A percentile compares a stretch with the other conserved stretches of the same genome.
Conservation (phyloP, 2,329 filamentous ascomycete genomes). For the Calonectria pauciramosa region DNA sequence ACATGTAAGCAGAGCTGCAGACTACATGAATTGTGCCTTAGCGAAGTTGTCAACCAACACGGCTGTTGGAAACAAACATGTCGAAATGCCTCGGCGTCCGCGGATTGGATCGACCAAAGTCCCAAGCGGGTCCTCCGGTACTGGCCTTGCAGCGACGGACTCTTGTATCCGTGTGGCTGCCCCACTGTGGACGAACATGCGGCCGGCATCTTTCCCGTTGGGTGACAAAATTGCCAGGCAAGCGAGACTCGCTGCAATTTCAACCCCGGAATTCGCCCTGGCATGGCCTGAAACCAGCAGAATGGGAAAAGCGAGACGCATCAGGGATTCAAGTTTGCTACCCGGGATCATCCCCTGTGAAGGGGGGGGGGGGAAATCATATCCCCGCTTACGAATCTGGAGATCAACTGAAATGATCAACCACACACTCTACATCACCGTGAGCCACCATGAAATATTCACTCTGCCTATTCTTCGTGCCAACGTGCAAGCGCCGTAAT, state of each 20-base stretch:
- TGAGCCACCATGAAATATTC: not conserved
- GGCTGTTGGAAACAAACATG: too few species aligned
- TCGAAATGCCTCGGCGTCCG: not conserved
- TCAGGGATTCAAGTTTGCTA: not conserved
- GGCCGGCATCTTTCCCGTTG: not conserved
- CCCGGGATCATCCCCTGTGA: not conserved
- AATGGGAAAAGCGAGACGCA: not conserved
- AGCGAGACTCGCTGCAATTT: not conserved
- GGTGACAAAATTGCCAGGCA: not conserved
- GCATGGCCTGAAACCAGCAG: not conserved
- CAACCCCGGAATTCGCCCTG: not conserved
- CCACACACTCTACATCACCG: not conserved
- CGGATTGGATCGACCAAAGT: not conserved
- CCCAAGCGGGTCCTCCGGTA: too few species aligned
- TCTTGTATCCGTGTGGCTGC: not conserved
- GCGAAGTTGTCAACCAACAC: constrained; percentile 1
- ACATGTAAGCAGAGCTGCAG: constrained; percentile 6
- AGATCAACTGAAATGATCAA: not conserved
- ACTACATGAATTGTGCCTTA: not conserved
- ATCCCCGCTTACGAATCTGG: not conserved
- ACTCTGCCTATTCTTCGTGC: not conserved
- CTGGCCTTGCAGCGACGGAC: constrained; percentile 2
- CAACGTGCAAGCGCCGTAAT: not conserved
- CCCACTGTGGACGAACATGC: constrained; percentile 1
- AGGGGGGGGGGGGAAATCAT: not conserved